Evolutionary conservation across 2,329 filamentous ascomycete genomes (phyloP), one percentile per base, ranked within the genome.

Genomic region (Pyricularia grisea): DNA sequence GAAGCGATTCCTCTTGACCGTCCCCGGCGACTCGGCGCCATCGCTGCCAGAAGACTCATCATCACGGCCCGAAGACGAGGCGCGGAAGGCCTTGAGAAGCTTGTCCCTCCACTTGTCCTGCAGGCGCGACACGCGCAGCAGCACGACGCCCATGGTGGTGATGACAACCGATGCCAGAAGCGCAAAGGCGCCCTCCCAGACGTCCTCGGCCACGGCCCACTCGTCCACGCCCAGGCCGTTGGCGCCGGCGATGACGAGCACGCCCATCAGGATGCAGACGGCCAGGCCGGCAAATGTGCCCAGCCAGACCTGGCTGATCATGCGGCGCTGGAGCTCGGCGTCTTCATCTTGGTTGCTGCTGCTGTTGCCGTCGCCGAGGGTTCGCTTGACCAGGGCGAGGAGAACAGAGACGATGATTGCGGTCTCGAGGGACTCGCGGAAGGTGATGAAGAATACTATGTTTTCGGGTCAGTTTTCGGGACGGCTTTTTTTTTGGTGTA

Each of bases 31-130:
- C 25, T 23, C 33, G 17, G 66, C 3, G 28, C 60, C 61, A n/a
- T 73, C 81, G 20, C 84, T 81, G 20, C 1, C 17, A 50, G 42
- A 9, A 50, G 42, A 50, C 17, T 50, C 42, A 11, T 50, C 42
- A 7, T 50, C 42, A 1, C 42, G 42, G 4, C 42, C 42, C 60
- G 77, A 77, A 70, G 82, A 71, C 12, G 83, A 81, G 1, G 75
- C 76, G 72, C 91, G 87, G 33, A 95, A 79, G 2, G 91, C 87
- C 74, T 86, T 87, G 23, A 89, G 87, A 28, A 97, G 87, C 85
- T 95, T 95, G 74, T 90, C 81, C n/a, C 88, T 87, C 93, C 93
- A 97, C 79, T 95, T 95, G 71, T 91, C 89, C 77, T 93, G 91
- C 78, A 95, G 86, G 79, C 94, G 95, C 71, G 88, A 90, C 69